phyloP scores from a whole-genome alignment of 495 filamentous ascomycete species.

The Penicillium paradoxum region DNA sequence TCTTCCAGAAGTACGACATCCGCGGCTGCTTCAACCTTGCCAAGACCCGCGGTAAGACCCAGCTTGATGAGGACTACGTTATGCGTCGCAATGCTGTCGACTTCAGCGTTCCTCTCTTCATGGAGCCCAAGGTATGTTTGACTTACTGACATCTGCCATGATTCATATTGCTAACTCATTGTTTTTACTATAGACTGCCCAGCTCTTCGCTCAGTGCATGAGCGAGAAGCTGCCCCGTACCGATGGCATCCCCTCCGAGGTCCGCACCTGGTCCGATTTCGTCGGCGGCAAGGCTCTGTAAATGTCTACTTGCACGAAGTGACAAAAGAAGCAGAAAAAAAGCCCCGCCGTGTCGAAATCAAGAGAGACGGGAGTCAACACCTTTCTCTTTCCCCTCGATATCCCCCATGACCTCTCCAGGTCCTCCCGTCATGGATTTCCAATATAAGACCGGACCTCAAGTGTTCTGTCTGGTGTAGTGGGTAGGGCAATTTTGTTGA shows the following conservation, averaged over 20 bases:
- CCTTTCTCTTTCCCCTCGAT: not conserved
- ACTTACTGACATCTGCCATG: not conserved
- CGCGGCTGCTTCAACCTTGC: constrained; percentile 94
- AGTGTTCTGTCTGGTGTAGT: constrained; percentile 19
- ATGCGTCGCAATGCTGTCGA: constrained; percentile 98
- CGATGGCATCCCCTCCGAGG: constrained; percentile 82
- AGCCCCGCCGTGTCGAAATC: constrained; percentile 9
- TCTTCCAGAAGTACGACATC: constrained; percentile 96
- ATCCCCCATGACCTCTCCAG: constrained; percentile 2
- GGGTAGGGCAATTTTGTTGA: constrained; percentile 29
- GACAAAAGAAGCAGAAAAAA: constrained; percentile 17
- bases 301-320: constrained; percentile 26
- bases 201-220: constrained; percentile 95
- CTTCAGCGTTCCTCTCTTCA: constrained; percentile 95
- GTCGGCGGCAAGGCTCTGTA: constrained; percentile 87
- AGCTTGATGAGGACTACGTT: constrained; percentile 92
- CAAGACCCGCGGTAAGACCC: constrained; percentile 71
- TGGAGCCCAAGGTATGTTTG: constrained; percentile 89
- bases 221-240: constrained; percentile 81
- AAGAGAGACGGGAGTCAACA: not conserved
- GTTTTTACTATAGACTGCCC: constrained; percentile 64
- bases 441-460: not conserved
- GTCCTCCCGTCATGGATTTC: constrained; percentile 4
- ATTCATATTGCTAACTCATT: constrained; percentile 12
- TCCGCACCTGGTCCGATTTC: constrained; percentile 91